Base-by-base conservation (phyloP, 164 flowering plant species). In the Vitis cinerea region DNA sequence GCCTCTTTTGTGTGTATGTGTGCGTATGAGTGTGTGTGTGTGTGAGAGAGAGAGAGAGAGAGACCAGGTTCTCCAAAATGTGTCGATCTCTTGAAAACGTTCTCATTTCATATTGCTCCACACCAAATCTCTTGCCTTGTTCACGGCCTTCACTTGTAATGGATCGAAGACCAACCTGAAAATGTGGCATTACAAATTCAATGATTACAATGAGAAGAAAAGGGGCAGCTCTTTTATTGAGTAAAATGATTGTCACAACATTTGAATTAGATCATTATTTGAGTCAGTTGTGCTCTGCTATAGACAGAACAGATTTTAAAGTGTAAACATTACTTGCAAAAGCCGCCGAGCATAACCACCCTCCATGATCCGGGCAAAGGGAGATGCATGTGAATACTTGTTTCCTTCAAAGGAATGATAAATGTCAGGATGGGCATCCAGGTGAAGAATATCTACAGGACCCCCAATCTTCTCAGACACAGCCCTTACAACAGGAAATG, bases 341-440 rank as follows among this genome's bases (percentile, higher is more conserved):
- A 95, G 93, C 60, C 99, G 82, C 61, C 97, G 79, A 64, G 90
- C 99, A 86, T 95, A 95, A 58, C 99, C 99, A 73, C 98, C 98
- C 80, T 95, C 99, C 99, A 95, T 93, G 19, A 95, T 95, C 59
- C 99, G 85, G 12, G 99, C 98, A 88, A 95, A 95, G 66, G 98
- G 83, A 76, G 99, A 95, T 51, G 99, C 99, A 81, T 95, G 99
- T 9, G 99, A 95, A 73, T 88, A 95, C 72, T 82, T 88, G 74
- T 95, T 95, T 76, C 99, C 99, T 83, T 95, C 99, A 79, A 93
- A 95, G 56, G 80, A 71, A 79, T 93, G 75, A 83, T 95, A 95
- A 44, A 88, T 91, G 78, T 95, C 99, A 72, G 99, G 99, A 82
- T 95, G 99, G n/a, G 99, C 99, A 89, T 95, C 99, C 4, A 95